Evolutionary conservation across 345 rosid genomes (phyloP).

Genomic region (Lenwebbia sp.): DNA sequence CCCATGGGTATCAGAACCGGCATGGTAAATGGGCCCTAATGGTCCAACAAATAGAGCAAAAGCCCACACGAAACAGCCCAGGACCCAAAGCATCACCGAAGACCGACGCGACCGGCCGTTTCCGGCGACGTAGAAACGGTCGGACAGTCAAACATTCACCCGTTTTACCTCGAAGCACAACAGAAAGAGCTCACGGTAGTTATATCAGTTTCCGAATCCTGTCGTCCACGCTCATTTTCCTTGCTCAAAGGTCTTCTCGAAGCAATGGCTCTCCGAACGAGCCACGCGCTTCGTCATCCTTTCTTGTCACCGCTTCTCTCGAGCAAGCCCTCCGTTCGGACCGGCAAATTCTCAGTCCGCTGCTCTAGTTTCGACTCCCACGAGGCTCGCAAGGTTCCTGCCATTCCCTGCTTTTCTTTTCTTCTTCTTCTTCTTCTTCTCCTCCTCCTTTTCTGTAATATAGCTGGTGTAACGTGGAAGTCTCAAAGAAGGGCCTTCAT

Average conservation of each 20-base stretch:
- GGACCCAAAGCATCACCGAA: not conserved
- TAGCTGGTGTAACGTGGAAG: not conserved
- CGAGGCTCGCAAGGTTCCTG: slow-evolving; percentile 4
- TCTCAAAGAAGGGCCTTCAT: not conserved
- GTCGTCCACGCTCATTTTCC: not conserved
- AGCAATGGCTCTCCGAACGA: slow-evolving; percentile 3
- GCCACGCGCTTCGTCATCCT: slow-evolving; percentile 1
- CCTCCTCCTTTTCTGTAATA: not conserved
- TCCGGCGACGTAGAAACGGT: not conserved
- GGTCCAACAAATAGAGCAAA: not conserved
- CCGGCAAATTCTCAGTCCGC: not conserved
- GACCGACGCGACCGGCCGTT: not conserved
- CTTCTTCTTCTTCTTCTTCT: not conserved
- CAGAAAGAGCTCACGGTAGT: not conserved
- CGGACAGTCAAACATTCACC: not conserved
- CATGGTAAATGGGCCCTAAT: not conserved
- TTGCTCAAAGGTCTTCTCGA: not conserved
- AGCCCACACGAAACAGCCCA: not conserved
- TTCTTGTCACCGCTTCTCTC: not conserved
- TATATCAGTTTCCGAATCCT: not conserved
- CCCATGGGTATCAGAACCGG: not conserved
- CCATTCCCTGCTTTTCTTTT: not conserved
- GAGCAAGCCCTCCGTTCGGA: not conserved
- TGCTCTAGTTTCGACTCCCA: not conserved
- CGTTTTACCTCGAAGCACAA: not conserved